Evolutionary conservation across 2,329 filamentous ascomycete genomes (phyloP), one percentile per base, ranked within the genome.

Genomic region (Pseudogymnoascus sp.): DNA sequence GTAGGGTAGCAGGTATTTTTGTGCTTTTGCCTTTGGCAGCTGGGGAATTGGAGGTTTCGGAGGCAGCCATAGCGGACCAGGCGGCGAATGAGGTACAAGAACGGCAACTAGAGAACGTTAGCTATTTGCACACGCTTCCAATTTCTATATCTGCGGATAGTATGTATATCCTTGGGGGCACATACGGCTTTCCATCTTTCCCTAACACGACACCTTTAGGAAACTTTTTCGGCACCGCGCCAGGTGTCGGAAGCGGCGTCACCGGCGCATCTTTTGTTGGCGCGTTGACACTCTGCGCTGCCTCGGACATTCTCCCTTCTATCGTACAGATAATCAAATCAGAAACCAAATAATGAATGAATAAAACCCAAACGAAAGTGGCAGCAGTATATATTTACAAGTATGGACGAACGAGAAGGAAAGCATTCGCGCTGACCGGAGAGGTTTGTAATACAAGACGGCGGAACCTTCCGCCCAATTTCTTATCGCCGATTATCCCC

Each of bases 101-200:
- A 41, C 88, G 88, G 71, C 89, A 92, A 64, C 89, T 91, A 68
- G 61, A 41, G n/a, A 70, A 73, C n/a, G 67, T 74, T 68, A 64
- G 63, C 28, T 62, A 60, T 35, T 59, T 43, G 33, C 14, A 62
- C 68, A 37, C 66, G 61, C 46, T 63, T 56, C 46, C 46, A 56
- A 56, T 56, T 33, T 2, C 2, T 53, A 16, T 63, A 7, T n/a
- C 33, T 37, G 26, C n/a, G 10, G 12, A 40, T n/a, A 40, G 19
- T n/a, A 26, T 4, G 10, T 16, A 40, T 6, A 2, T 26, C 6
- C 1, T 38, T 3, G 3, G 19, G 37, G 64, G 37, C 61, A 76
- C 89, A 79, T 77, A 93, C 90, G 90, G 90, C 76, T 95, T 95
- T 63, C 90, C 90, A 77, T 95, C 89, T 66, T 88, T 88, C 53